Evolutionary conservation across 2,329 filamentous ascomycete species (phyloP).

Genomic region (Biscogniauxia mediterranea): DNA sequence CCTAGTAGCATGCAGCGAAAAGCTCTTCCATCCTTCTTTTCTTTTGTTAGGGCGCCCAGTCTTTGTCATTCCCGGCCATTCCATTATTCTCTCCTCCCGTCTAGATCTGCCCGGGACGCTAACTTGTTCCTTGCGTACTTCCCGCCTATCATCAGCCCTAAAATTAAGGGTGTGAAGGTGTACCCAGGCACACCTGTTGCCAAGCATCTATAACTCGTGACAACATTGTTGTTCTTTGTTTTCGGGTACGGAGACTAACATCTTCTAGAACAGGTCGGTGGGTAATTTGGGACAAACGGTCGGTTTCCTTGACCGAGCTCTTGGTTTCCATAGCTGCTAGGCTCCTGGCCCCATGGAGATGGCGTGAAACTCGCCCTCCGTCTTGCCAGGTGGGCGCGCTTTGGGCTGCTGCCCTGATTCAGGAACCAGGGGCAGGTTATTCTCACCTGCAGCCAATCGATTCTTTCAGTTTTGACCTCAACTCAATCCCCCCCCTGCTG

Average conservation of each 20-base stretch:
- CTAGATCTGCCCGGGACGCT: not conserved
- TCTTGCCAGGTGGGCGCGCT: conserved; percentile 4
- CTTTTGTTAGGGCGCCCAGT: conserved; percentile 13
- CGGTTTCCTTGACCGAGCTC: conserved; percentile 3
- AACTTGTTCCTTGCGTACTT: conserved; percentile 7
- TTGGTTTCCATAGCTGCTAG: conserved; percentile 8
- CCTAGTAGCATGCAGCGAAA: conserved; percentile 17
- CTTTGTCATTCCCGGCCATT: conserved; percentile 13
- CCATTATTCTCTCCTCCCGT: not conserved
- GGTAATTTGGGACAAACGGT: conserved; percentile 11
- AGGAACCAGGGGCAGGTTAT: conserved; percentile 17
- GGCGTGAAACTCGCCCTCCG: conserved; percentile 9
- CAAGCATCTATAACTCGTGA: conserved; percentile 6
- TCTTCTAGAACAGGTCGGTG: conserved; percentile 14
- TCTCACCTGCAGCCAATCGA: conserved; percentile 17
- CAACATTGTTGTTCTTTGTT: not conserved
- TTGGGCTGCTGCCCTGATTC: conserved; percentile 15
- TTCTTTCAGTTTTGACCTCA: conserved; percentile 9
- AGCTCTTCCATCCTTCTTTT: conserved; percentile 12
- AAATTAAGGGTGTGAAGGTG: conserved; percentile 10
- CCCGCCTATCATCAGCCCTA: conserved; percentile 17
- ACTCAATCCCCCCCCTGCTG: conserved; percentile 13
- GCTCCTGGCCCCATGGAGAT: conserved; percentile 6
- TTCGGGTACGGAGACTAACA: conserved; percentile 3
- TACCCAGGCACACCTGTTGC: conserved; percentile 7